Percentiles rank a stretch among this genome's conserved stretches.
phyloP scores from a whole-genome alignment of 2,329 filamentous ascomycete species.

The Pseudopyrenochaeta lycopersici region DNA sequence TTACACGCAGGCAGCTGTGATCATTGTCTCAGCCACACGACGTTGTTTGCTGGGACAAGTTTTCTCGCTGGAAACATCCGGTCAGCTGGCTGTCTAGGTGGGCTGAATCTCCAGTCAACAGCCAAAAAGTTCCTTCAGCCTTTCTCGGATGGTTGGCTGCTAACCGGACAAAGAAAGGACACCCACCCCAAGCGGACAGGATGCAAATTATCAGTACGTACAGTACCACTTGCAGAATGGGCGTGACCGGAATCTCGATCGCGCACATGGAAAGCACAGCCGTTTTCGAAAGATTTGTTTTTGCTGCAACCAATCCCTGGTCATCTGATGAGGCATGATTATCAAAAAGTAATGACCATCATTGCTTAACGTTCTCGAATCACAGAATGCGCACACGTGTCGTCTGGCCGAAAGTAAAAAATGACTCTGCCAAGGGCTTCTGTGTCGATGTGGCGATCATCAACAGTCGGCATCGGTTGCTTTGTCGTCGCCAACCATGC shows the following conservation, averaged over 20 bases:
- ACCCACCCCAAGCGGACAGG: constrained; percentile 6
- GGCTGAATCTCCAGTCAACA: constrained; percentile 26
- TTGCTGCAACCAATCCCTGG: constrained; percentile 28
- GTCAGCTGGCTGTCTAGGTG: constrained; percentile 23
- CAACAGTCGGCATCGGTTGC: constrained; percentile 11
- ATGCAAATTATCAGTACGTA: constrained; percentile 2
- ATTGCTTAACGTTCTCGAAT: constrained; percentile 15
- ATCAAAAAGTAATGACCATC: constrained; percentile 22
- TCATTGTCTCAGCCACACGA: constrained; percentile 28
- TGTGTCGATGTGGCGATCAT: constrained; percentile 24
- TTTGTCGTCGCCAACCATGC: constrained; percentile 16
- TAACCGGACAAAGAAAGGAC: neutral
- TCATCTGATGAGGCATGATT: constrained; percentile 32
- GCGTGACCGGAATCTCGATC: constrained; percentile 34
- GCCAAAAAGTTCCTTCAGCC: constrained; percentile 18
- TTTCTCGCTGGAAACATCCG: constrained; percentile 14
- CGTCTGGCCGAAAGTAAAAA: constrained; percentile 12
- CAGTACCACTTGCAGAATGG: constrained; percentile 13
- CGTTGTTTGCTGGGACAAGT: constrained; percentile 4
- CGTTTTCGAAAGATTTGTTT: constrained; percentile 30
- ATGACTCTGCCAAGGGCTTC: constrained; percentile 23
- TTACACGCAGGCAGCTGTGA: constrained; percentile 20
- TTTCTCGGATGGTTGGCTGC: neutral
- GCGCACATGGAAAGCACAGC: constrained; percentile 14
- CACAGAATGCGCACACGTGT: constrained; percentile 15